Percentiles rank a stretch among this genome's conserved stretches.
Evolutionary conservation across 2,329 filamentous ascomycete species (phyloP).

Genomic region (Aureobasidium mangrovei): DNA sequence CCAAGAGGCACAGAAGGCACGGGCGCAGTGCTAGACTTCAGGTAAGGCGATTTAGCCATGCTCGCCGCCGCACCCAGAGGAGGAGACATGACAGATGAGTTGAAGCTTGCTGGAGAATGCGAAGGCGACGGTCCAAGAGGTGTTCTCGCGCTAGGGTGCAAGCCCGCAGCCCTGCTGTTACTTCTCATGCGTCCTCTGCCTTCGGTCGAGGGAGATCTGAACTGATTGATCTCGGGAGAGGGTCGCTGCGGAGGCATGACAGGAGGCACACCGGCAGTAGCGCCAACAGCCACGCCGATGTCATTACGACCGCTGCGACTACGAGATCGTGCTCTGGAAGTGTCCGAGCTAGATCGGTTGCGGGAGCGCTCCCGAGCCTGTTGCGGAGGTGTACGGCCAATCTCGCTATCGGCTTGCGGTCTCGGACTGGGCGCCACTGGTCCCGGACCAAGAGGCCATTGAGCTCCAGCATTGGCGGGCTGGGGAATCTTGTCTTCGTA

Average conservation of each 20-base stretch:
- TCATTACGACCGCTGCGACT: constrained; percentile 48
- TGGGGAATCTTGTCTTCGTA: constrained; percentile 1
- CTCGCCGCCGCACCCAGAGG: neutral
- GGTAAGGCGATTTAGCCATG: neutral
- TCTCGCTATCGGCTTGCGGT: constrained; percentile 29
- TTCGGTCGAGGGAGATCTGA: constrained; percentile 1
- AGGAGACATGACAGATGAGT: neutral
- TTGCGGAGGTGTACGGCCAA: constrained; percentile 8
- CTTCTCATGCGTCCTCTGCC: constrained; percentile 10
- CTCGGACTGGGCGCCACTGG: neutral
- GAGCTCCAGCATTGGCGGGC: neutral
- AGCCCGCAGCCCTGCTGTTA: constrained; percentile 7
- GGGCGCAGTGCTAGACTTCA: neutral
- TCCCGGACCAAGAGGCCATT: constrained; percentile 11
- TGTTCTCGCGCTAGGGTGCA: constrained; percentile 3
- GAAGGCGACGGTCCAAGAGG: neutral
- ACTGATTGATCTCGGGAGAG: constrained; percentile 19
- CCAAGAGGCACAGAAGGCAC: neutral
- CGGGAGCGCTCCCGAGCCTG: constrained; percentile 25
- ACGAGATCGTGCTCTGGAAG: constrained; percentile 44
- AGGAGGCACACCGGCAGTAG: constrained; percentile 16
- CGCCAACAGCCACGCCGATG: constrained; percentile 32
- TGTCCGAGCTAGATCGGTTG: constrained; percentile 48
- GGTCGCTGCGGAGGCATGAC: constrained; percentile 17
- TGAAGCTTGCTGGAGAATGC: constrained; percentile 1